These are phyloP conservation scores for Penicillium salamii DNA, from an alignment of 495 filamentous ascomycete genomes.

Conservation along the genomic window DNA sequence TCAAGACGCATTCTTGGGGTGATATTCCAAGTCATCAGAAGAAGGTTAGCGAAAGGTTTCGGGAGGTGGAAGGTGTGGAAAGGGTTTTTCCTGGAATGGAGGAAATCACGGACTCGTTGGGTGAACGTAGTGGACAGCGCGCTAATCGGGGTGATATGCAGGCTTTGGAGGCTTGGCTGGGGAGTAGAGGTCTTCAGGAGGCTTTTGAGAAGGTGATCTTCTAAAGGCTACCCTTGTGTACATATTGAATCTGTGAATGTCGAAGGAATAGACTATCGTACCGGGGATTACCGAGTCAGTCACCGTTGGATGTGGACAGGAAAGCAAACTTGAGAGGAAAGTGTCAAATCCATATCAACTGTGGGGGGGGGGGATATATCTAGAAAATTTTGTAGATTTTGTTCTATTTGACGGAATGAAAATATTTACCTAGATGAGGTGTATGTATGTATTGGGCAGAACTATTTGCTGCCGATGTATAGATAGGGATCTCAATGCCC, in stretches of 20 bases:
- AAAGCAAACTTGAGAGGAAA: too few species aligned
- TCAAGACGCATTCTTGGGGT: slow-evolving; percentile 45
- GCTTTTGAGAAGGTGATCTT: slow-evolving; percentile 43
- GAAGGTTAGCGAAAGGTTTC: slow-evolving; percentile 41
- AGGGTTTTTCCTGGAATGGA: slow-evolving; percentile 38
- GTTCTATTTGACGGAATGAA: neutral
- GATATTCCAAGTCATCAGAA: slow-evolving; percentile 45
- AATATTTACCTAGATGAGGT: slow-evolving; percentile 6
- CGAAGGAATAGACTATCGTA: too few species aligned
- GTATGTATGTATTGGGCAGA: slow-evolving; percentile 7
- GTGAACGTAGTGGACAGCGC: slow-evolving; percentile 36
- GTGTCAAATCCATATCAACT: too few species aligned
- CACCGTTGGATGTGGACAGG: too few species aligned
- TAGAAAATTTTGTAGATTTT: too few species aligned
- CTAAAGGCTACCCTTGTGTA: neutral
- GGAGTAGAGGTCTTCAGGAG: slow-evolving; percentile 25
- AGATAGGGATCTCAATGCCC: slow-evolving; percentile 11
- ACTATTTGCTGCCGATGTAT: slow-evolving; percentile 11
- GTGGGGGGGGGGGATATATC: too few species aligned
- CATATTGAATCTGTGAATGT: too few species aligned
- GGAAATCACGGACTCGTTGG: slow-evolving; percentile 41
- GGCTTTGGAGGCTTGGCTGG: slow-evolving; percentile 39
- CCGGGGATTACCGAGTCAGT: too few species aligned
- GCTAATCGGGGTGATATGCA: slow-evolving; percentile 47
- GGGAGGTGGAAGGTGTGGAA: slow-evolving; percentile 27